Percentiles rank a stretch among this genome's conserved stretches.
Evolutionary conservation across 805 yeast genomes (phyloP).

Genomic region (Brettanomyces anomalus): DNA sequence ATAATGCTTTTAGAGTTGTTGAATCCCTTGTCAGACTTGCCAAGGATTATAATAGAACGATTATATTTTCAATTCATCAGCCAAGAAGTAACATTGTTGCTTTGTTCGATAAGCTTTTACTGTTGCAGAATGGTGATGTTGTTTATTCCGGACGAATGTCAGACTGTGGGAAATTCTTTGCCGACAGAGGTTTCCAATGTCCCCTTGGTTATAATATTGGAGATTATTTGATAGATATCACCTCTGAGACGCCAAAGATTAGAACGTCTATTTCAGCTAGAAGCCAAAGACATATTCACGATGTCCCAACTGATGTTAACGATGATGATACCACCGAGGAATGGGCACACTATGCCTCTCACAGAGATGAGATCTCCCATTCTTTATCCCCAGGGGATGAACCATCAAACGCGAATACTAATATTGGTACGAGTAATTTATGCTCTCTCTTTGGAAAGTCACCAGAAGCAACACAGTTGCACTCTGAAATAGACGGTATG

Average conservation of each 20-base stretch:
- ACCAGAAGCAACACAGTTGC: constrained; percentile 30
- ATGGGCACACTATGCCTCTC: constrained; percentile 82
- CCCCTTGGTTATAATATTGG: constrained; percentile 92
- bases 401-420: background rate
- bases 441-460: constrained; percentile 24
- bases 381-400: constrained; percentile 6
- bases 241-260: constrained; percentile 33
- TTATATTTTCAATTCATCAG: constrained; percentile 91
- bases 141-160: constrained; percentile 83
- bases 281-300: constrained; percentile 21
- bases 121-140: constrained; percentile 77
- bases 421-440: constrained; percentile 5
- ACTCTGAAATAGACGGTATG: constrained; percentile 27
- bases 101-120: constrained; percentile 70
- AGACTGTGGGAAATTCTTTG: constrained; percentile 67
- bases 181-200: constrained; percentile 66
- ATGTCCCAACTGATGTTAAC: constrained; percentile 12
- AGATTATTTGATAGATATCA: constrained; percentile 84
- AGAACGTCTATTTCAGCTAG: background rate
- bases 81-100: constrained; percentile 95
- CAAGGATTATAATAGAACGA: constrained; percentile 72
- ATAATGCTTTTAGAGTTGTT: constrained; percentile 84
- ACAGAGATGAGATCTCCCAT: constrained; percentile 56
- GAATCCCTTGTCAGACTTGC: constrained; percentile 79
- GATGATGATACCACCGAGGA: constrained; percentile 57